Percentiles rank a stretch among this genome's conserved stretches.
phyloP scores from a whole-genome alignment of 2,329 filamentous ascomycete species.

The Torrubiella hemipterigena region DNA sequence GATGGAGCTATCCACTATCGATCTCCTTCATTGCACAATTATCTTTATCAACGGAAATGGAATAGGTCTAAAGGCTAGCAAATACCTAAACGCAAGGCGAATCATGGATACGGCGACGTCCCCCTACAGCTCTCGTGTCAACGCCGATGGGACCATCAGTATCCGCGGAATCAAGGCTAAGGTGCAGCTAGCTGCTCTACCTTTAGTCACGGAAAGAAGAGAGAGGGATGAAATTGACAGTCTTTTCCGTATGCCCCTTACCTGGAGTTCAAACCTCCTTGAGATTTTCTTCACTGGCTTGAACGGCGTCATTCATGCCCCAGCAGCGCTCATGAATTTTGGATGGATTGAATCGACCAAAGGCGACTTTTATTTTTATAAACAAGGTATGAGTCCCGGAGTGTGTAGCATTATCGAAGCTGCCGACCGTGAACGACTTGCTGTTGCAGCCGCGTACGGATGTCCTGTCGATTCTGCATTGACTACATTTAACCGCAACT shows the following conservation, averaged over 20 bases:
- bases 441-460: constrained; percentile 3
- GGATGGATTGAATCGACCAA: constrained; percentile 8
- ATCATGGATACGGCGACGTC: constrained; percentile 6
- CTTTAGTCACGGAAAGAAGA: not conserved
- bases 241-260: constrained; percentile 5
- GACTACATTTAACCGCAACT: constrained; percentile 1
- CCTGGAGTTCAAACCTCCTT: constrained; percentile 5
- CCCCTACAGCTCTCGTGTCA: constrained; percentile 8
- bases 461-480: not conserved
- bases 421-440: constrained; percentile 2
- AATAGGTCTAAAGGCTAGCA: not conserved
- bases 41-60: constrained; percentile 3
- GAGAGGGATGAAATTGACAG: not conserved
- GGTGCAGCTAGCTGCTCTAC: constrained; percentile 1
- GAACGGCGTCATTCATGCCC: constrained; percentile 8
- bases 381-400: constrained; percentile 8
- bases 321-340: constrained; percentile 7
- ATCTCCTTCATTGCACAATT: not conserved
- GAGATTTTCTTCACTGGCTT: constrained; percentile 6
- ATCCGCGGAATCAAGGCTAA: constrained; percentile 7
- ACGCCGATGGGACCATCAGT: constrained; percentile 4
- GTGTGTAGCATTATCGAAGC: constrained; percentile 8
- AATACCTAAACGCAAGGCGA: constrained; percentile 1
- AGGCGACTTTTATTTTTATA: constrained; percentile 9
- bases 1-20: not conserved